A percentile compares a stretch with the other conserved stretches of the same genome.
Evolutionary conservation across 1,139 yeast species (phyloP).

Genomic region (Scheffersomyces segobiensis): DNA sequence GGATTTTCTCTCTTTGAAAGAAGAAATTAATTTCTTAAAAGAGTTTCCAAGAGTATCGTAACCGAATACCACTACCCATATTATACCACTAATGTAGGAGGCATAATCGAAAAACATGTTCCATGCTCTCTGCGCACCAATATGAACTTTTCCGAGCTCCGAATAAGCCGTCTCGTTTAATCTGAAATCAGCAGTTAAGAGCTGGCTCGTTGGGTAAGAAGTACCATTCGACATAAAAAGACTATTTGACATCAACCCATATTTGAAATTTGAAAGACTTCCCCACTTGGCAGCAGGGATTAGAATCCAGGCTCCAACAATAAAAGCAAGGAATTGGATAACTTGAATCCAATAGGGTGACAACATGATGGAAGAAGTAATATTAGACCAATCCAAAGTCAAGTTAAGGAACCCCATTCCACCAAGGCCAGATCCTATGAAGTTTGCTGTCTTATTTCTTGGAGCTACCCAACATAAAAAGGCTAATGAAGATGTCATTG

Average conservation of each 20-base stretch:
- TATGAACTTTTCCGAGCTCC: constrained; percentile 16
- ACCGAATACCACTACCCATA: constrained; percentile 46
- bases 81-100: constrained; percentile 48
- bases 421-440: constrained; percentile 22
- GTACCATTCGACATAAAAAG: constrained; percentile 16
- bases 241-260: constrained; percentile 18
- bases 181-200: constrained; percentile 13
- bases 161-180: constrained; percentile 18
- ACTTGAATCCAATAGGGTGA: constrained; percentile 23
- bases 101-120: constrained; percentile 55
- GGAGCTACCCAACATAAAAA: constrained; percentile 23
- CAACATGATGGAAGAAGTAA: constrained; percentile 19
- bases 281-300: constrained; percentile 20
- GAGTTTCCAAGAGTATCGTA: constrained; percentile 32
- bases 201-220: constrained; percentile 15
- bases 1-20: constrained; percentile 7
- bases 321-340: constrained; percentile 19
- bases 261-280: constrained; percentile 7
- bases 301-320: constrained; percentile 20
- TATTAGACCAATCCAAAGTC: constrained; percentile 21
- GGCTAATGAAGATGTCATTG: constrained; percentile 19
- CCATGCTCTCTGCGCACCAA: constrained; percentile 51
- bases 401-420: constrained; percentile 23
- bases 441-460: constrained; percentile 12
- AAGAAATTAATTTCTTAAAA: constrained; percentile 10